Conservation (phyloP, 768 basidiomycete genomes). For the Hypsizygus marmoreus region DNA sequence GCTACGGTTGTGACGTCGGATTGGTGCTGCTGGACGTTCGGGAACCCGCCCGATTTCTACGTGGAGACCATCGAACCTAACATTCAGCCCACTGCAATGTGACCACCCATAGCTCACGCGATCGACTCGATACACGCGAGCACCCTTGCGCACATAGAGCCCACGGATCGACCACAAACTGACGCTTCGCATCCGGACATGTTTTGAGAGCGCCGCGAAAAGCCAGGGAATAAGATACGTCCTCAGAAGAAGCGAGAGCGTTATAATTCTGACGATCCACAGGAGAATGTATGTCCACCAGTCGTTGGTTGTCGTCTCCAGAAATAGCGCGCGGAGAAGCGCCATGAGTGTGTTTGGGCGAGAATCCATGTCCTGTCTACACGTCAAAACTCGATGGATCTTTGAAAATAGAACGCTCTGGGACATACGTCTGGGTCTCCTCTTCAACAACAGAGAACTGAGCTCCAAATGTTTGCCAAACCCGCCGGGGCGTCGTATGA, state of each 20-base stretch:
- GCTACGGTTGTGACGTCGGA: conserved; percentile 38
- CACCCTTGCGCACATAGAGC: conserved; percentile 62
- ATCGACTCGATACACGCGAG: conserved; percentile 66
- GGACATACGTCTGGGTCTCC: too few species aligned
- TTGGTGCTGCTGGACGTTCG: conserved; percentile 19
- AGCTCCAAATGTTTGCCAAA: too few species aligned
- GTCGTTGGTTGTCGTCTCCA: conserved; percentile 29
- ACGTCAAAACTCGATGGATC: neutral
- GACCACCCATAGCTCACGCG: conserved; percentile 67
- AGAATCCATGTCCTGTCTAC: conserved; percentile 8
- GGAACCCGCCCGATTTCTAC: conserved; percentile 46
- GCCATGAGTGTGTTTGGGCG: conserved; percentile 8
- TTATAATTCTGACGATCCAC: conserved; percentile 53
- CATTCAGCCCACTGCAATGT: conserved; percentile 54
- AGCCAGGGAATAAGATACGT: conserved; percentile 69
- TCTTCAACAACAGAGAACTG: too few species aligned
- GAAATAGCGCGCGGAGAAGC: conserved; percentile 26
- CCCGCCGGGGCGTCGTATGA: too few species aligned
- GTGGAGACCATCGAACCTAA: conserved; percentile 63
- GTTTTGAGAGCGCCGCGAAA: conserved; percentile 59
- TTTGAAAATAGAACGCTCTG: neutral
- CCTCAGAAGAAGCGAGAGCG: conserved; percentile 60
- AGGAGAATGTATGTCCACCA: conserved; percentile 45
- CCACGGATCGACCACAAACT: conserved; percentile 80
- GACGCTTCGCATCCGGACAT: conserved; percentile 69